Percentiles rank a stretch among this genome's conserved stretches.
phyloP scores from a whole-genome alignment of 139 green algal genomes.

The Coelastrella sp. region DNA sequence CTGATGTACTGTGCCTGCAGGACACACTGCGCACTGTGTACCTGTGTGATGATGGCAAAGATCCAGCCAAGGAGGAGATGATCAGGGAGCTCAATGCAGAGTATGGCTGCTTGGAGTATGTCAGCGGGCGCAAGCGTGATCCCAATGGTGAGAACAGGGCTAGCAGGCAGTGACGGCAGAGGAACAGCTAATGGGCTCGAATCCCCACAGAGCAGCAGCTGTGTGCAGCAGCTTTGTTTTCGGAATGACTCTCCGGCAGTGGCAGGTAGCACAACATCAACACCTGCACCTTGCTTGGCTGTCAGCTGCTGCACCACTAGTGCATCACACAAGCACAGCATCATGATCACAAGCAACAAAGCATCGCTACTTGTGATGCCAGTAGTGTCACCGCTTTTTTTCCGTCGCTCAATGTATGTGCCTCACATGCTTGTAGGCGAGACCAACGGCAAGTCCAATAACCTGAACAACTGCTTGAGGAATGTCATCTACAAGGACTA shows the following conservation, averaged over 20 bases:
- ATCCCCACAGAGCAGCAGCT: no score
- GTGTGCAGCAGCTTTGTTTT: no score
- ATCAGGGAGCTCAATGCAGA: conserved; percentile 50
- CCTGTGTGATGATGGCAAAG: conserved; percentile 57
- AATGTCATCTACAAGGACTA: conserved; percentile 58
- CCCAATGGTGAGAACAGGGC: conserved; percentile 31
- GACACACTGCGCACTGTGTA: conserved; percentile 52
- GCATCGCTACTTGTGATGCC: no score
- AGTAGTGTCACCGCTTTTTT: no score
- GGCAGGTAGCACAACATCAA: no score
- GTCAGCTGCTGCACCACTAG: no score
- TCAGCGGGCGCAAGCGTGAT: conserved; percentile 79
- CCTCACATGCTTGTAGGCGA: conserved; percentile 35
- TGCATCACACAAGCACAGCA: no score
- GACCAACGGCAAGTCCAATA: conserved; percentile 92
- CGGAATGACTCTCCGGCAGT: no score
- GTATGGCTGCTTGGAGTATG: conserved; percentile 67
- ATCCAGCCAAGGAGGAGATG: conserved; percentile 53
- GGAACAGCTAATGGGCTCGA: no score
- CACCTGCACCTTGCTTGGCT: not conserved
- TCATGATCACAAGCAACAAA: no score
- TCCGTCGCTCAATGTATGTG: not conserved
- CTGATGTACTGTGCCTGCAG: not conserved
- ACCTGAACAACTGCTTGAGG: conserved; percentile 69
- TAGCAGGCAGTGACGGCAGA: not conserved